Conservation (phyloP, 257 asterid genomes). For the Solanum clarkiae region DNA sequence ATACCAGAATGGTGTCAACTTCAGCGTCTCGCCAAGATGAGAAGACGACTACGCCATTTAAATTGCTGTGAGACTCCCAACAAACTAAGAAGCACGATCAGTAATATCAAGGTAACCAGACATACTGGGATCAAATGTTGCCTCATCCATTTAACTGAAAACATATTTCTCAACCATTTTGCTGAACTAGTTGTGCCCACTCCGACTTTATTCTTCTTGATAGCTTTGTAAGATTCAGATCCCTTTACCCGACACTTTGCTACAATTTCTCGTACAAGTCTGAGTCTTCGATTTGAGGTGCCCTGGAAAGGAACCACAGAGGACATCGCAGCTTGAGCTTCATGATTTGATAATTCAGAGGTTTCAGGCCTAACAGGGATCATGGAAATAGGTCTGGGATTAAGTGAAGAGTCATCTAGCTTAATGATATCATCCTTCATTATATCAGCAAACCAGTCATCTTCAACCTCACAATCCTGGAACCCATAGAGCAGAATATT, state of each 20-base stretch:
- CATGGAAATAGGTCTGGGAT: neutral
- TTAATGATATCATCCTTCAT: conserved; percentile 72
- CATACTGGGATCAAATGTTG: neutral
- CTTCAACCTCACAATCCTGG: conserved; percentile 42
- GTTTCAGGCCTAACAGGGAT: neutral
- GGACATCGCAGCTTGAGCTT: conserved; percentile 2
- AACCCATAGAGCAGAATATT: neutral
- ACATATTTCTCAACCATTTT: neutral
- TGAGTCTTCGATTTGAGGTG: conserved; percentile 44
- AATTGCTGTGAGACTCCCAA: neutral
- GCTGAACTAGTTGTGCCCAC: neutral
- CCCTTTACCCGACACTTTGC: neutral
- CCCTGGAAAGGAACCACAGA: conserved; percentile 35
- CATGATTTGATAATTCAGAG: conserved; percentile 7
- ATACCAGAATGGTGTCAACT: neutral
- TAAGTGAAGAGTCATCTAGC: conserved; percentile 42
- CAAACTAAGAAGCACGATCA: neutral
- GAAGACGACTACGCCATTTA: neutral
- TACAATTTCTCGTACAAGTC: conserved; percentile 17
- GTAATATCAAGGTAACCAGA: neutral
- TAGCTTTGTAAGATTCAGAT: neutral
- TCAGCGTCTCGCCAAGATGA: neutral
- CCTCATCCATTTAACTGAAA: neutral
- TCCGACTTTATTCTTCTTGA: neutral
- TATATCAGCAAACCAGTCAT: conserved; percentile 73